Evolutionary conservation across 768 basidiomycete genomes (phyloP), one percentile per base, ranked within the genome.

Genomic region (Russula emetica): DNA sequence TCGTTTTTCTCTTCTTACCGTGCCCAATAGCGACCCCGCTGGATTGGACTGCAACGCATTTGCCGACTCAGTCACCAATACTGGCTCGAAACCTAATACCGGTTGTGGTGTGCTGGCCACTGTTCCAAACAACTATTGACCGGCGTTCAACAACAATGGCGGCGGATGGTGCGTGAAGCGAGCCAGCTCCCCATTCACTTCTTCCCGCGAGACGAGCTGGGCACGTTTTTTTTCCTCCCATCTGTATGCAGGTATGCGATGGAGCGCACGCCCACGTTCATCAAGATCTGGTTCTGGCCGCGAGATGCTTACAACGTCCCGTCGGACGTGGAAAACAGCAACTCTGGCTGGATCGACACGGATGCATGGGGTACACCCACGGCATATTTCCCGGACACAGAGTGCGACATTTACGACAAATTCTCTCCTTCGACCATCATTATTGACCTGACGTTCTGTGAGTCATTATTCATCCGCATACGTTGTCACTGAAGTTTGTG

Each of bases 251-350:
- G 82, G 82, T 86, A 78, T 71, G 87, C 85, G 0, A 76, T 87
- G 69, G 85, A 87, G 71, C 79, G 86, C 40, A 85, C 85, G 0
- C 64, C 72, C 22, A 69, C 70, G 3, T 82, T 78, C 70, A 83
- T 90, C 70, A 86, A 85, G 65, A 77, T 88, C 52, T 90, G 84
- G 82, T 90, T 87, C 75, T 90, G 86, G 85, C 76, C 84, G 0
- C 78, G 85, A 50, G 74, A 73, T 53, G 77, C 72, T 52, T 72
- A 69, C 13, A 69, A 68, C 36, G 75, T 83, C 26, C 85, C 85
- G 1, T 66, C 71, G 8, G 84, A 82, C 66, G 77, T 85, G 18
- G 50, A 28, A 11, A 11, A 11, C 34, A 36, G 13, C 36, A 83
- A 81, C 5, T 75, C 72, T 0, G 69, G 70, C 20, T 68, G 67